Percentiles rank a stretch among this genome's conserved stretches.
phyloP scores from a whole-genome alignment of 2,329 filamentous ascomycete genomes.

The Colletotrichum musae region DNA sequence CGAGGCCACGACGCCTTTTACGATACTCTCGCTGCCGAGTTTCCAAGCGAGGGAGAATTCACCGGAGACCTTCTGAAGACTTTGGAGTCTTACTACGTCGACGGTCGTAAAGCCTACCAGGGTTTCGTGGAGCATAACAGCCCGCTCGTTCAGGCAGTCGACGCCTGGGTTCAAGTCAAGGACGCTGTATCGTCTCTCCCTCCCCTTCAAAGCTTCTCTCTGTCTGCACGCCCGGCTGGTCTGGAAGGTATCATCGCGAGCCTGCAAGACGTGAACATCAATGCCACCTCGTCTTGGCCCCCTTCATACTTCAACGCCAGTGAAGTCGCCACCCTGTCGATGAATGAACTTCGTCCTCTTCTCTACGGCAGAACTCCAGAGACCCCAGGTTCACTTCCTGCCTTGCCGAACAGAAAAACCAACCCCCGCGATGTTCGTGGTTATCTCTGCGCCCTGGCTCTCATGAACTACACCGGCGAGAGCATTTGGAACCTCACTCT shows the following conservation, averaged over 20 bases:
- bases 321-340: too few relatives aligned
- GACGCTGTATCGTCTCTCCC: neutral
- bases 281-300: too few relatives aligned
- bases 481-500: too few relatives aligned
- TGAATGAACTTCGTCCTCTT: too few relatives aligned
- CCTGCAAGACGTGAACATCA: accelerated
- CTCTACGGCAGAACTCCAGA: too few relatives aligned
- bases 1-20: neutral
- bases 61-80: neutral
- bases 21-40: neutral
- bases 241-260: neutral
- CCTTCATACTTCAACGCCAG: too few relatives aligned
- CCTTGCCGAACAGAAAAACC: too few relatives aligned
- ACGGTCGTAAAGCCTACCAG: neutral
- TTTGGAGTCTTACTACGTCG: neutral
- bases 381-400: too few relatives aligned
- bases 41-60: neutral
- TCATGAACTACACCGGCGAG: too few relatives aligned
- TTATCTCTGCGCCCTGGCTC: too few relatives aligned
- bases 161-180: neutral
- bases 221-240: accelerated
- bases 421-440: too few relatives aligned
- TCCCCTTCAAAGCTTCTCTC: neutral
- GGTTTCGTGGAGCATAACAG: accelerated
- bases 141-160: accelerated